Evolutionary conservation across 805 yeast species (phyloP).

Genomic region (Kazachstania kunashirensis): DNA sequence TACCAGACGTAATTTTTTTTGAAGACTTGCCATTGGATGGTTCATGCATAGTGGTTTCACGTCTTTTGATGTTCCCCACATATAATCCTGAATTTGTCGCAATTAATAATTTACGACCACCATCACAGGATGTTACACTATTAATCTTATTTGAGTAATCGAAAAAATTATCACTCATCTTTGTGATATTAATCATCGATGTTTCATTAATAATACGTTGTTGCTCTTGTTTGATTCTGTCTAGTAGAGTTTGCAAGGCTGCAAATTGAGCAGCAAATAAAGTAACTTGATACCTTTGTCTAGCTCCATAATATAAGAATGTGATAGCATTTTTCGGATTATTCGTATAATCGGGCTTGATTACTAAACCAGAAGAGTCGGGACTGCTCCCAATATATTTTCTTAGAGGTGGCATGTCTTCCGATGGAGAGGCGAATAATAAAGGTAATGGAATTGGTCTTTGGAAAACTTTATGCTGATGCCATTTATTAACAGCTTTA

Average conservation of each 20-base stretch:
- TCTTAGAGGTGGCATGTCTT: conserved; percentile 62
- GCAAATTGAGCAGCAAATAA: conserved; percentile 35
- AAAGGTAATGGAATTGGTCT: conserved; percentile 78
- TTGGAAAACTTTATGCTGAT: conserved; percentile 83
- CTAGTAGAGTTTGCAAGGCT: conserved; percentile 71
- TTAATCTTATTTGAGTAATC: conserved; percentile 68
- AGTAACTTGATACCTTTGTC: conserved; percentile 34
- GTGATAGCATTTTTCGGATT: conserved; percentile 29
- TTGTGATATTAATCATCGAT: conserved; percentile 70
- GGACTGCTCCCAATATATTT: conserved; percentile 28
- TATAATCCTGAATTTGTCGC: conserved; percentile 91
- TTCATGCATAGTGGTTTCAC: conserved; percentile 16
- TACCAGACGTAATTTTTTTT: conserved; percentile 22
- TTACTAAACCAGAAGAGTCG: conserved; percentile 25
- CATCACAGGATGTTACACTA: conserved; percentile 89
- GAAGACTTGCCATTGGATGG: conserved; percentile 8
- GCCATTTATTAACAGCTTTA: conserved; percentile 80
- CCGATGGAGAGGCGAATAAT: conserved; percentile 63
- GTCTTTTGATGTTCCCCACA: conserved; percentile 55
- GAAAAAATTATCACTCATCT: conserved; percentile 67
- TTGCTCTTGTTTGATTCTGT: conserved; percentile 73
- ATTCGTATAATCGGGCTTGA: conserved; percentile 16
- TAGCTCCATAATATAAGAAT: conserved; percentile 30
- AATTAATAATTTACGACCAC: conserved; percentile 80
- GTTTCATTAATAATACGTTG: conserved; percentile 57